These are phyloP conservation scores for Auriscalpium microsporum DNA, from an alignment of 768 basidiomycete species.

Conservation along the genomic window DNA sequence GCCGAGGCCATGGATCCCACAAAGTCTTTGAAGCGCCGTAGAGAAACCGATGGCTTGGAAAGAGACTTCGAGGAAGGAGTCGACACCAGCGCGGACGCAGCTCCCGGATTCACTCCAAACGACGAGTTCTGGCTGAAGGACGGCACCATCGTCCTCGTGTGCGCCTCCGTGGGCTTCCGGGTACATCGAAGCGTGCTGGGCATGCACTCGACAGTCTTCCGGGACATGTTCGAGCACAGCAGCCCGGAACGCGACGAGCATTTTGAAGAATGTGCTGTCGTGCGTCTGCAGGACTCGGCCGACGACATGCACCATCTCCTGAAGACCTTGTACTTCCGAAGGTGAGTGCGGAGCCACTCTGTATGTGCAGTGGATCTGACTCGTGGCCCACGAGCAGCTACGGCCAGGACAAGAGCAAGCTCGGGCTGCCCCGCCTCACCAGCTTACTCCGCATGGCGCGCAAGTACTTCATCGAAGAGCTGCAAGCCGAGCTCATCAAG, in stretches of 20 bases:
- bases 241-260: background rate
- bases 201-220: conserved; percentile 5
- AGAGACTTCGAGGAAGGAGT: background rate
- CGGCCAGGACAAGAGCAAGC: background rate
- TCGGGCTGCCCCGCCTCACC: background rate
- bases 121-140: conserved; percentile 7
- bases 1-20: background rate
- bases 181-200: conserved; percentile 4
- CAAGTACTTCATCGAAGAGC: background rate
- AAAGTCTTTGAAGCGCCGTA: background rate
- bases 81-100: background rate
- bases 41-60: background rate
- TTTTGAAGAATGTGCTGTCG: background rate
- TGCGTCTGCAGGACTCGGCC: background rate
- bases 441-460: background rate
- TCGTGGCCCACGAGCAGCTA: background rate
- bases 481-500: background rate
- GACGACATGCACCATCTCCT: background rate
- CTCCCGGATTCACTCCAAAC: background rate
- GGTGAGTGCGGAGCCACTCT: background rate
- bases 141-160: conserved; percentile 5
- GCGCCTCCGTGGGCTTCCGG: conserved; percentile 3
- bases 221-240: conserved; percentile 3
- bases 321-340: background rate
- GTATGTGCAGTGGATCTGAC: background rate